phyloP scores from a whole-genome alignment of 257 asterid species.

The Ilex aquifolium region DNA sequence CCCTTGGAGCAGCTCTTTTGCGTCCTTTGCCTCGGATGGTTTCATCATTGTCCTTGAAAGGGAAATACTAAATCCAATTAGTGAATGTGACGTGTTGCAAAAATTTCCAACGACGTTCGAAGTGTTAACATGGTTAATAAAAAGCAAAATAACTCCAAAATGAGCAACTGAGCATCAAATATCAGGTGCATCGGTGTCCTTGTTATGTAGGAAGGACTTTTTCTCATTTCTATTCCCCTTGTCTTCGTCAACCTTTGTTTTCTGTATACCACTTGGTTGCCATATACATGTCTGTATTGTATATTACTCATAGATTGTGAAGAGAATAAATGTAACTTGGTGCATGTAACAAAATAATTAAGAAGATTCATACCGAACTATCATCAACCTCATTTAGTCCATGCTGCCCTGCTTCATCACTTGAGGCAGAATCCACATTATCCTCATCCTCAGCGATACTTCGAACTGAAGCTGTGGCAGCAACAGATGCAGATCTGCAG shows the following conservation, averaged over 20 bases:
- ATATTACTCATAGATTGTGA: not conserved
- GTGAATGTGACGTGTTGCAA: not conserved
- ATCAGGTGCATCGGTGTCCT: not conserved
- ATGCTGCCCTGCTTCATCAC: conserved; percentile 60
- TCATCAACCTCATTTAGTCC: conserved; percentile 48
- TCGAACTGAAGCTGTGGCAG: conserved; percentile 66
- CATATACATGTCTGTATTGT: not conserved
- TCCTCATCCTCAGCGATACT: conserved; percentile 75
- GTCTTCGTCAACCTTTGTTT: not conserved
- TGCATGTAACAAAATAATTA: not conserved
- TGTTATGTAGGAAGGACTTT: not conserved
- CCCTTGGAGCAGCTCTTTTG: conserved; percentile 87
- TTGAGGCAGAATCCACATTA: conserved; percentile 70
- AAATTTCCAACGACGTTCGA: not conserved
- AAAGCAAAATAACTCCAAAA: not conserved
- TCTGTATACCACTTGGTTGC: not conserved
- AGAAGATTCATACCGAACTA: conserved; percentile 57
- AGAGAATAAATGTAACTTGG: not conserved
- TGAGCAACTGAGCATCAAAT: not conserved
- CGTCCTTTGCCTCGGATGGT: conserved; percentile 54
- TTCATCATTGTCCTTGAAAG: conserved; percentile 55
- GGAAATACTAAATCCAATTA: conserved; percentile 3
- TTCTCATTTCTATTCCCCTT: not conserved
- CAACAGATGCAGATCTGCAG: conserved; percentile 73
- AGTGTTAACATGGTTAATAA: not conserved